Percentiles rank a stretch among this genome's conserved stretches.
Evolutionary conservation across 2,329 filamentous ascomycete species (phyloP).

Genomic region (Aspergillus uvarum): DNA sequence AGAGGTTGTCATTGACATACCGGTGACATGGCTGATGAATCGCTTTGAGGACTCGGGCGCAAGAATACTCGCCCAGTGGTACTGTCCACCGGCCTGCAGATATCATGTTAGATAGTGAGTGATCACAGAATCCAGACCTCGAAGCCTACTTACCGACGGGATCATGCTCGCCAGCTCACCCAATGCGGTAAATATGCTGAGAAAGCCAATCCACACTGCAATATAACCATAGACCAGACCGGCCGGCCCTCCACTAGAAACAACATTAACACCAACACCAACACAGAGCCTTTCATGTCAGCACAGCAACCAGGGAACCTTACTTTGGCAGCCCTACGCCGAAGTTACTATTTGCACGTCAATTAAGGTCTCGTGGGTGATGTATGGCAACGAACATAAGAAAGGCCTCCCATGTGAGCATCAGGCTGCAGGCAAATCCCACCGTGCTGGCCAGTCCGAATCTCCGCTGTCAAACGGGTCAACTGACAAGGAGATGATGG

Average conservation of each 20-base stretch:
- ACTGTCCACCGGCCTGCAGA: constrained; percentile 35
- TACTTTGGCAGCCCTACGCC: background rate
- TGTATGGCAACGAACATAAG: background rate
- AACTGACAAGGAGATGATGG: background rate
- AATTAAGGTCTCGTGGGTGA: background rate
- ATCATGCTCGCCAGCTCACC: constrained; percentile 35
- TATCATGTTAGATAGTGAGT: background rate
- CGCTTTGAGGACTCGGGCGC: constrained; percentile 35
- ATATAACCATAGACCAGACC: constrained; percentile 34
- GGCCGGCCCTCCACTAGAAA: constrained; percentile 31
- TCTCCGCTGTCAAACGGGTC: constrained; percentile 31
- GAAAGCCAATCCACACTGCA: constrained; percentile 31
- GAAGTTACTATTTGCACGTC: background rate
- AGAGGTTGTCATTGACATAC: constrained; percentile 10
- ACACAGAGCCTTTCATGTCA: background rate
- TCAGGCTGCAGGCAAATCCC: constrained; percentile 41
- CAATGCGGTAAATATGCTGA: constrained; percentile 25
- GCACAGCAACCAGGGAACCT: background rate
- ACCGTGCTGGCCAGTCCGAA: constrained; percentile 42
- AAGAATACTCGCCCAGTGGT: constrained; percentile 43
- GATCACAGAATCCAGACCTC: background rate
- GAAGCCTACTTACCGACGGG: background rate
- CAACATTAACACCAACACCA: background rate
- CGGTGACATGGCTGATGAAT: constrained; percentile 40
- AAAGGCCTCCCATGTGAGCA: constrained; percentile 40